Percentiles rank a stretch among this genome's conserved stretches.
Conservation (phyloP, 2,329 filamentous ascomycete genomes). For the Talaromyces sp. region DNA sequence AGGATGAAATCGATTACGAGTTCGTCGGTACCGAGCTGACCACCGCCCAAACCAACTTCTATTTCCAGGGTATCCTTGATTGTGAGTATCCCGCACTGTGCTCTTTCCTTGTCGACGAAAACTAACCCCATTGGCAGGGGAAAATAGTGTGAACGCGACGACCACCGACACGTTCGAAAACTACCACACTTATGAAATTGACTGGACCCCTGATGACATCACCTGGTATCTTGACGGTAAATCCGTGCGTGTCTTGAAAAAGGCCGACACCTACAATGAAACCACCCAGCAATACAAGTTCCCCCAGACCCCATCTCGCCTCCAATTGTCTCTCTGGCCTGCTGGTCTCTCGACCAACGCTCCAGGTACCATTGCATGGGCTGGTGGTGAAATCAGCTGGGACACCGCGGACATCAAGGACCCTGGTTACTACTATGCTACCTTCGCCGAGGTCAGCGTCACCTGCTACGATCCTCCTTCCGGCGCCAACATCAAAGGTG, state of each 20-base stretch:
- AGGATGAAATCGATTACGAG: constrained; percentile 98
- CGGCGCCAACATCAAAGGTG: constrained; percentile 57
- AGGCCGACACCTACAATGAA: constrained; percentile 77
- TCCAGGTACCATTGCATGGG: constrained; percentile 83
- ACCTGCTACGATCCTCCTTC: constrained; percentile 82
- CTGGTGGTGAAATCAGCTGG: constrained; percentile 89
- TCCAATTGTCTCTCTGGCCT: constrained; percentile 95
- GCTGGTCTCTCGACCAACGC: constrained; percentile 76
- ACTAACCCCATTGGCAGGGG: constrained; percentile 49
- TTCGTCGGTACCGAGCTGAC: constrained; percentile 77
- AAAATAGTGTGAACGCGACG: constrained; percentile 68
- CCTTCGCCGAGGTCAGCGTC: constrained; percentile 71
- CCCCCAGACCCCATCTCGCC: constrained; percentile 84
- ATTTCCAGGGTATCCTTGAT: constrained; percentile 87
- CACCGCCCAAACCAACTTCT: constrained; percentile 89
- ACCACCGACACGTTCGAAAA: constrained; percentile 66
- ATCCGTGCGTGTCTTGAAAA: constrained; percentile 68
- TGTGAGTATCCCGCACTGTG: constrained; percentile 56
- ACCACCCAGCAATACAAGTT: constrained; percentile 78
- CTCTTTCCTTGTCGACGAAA: background rate
- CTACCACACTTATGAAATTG: constrained; percentile 86
- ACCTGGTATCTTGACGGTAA: constrained; percentile 84
- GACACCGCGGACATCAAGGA: constrained; percentile 71
- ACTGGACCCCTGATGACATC: constrained; percentile 83
- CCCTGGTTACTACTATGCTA: constrained; percentile 84